Percentiles rank a stretch among this genome's conserved stretches.
Conservation (phyloP, 805 yeast species). For the Candida lessepsii region DNA sequence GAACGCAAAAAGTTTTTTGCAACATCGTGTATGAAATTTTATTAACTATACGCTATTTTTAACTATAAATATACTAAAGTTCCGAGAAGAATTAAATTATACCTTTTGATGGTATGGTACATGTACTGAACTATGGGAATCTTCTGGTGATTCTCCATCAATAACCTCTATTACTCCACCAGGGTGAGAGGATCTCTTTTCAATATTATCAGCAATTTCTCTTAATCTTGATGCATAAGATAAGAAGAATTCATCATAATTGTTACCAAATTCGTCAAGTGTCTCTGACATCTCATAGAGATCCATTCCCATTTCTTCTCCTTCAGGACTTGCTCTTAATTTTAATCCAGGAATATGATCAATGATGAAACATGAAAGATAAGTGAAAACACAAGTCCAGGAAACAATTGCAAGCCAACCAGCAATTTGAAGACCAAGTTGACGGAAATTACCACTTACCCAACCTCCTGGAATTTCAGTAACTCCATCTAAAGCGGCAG, state of each 20-base stretch:
- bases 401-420: slow-evolving; percentile 40
- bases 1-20: too few relatives aligned
- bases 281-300: slow-evolving; percentile 50
- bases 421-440: slow-evolving; percentile 47
- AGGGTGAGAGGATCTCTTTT: slow-evolving; percentile 9
- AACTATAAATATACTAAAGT: too few relatives aligned
- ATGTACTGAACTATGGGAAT: slow-evolving; percentile 14
- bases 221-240: slow-evolving; percentile 21
- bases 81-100: slow-evolving; percentile 1
- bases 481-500: slow-evolving; percentile 44
- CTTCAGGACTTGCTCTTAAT: slow-evolving; percentile 45
- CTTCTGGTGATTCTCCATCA: slow-evolving; percentile 16
- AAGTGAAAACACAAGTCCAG: slow-evolving; percentile 47
- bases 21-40: too few relatives aligned
- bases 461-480: slow-evolving; percentile 47
- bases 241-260: slow-evolving; percentile 26
- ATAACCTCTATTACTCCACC: slow-evolving; percentile 17
- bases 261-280: slow-evolving; percentile 37
- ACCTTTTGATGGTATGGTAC: slow-evolving; percentile 13
- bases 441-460: slow-evolving; percentile 45
- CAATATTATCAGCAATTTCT: slow-evolving; percentile 17
- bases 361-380: slow-evolving; percentile 43
- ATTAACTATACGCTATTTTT: too few relatives aligned
- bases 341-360: slow-evolving; percentile 52
- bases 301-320: slow-evolving; percentile 53